A percentile compares a stretch with the other conserved stretches of the same genome.
phyloP scores from a whole-genome alignment of 192 early-diverging fungal genomes.

The Backusella australiensis region DNA sequence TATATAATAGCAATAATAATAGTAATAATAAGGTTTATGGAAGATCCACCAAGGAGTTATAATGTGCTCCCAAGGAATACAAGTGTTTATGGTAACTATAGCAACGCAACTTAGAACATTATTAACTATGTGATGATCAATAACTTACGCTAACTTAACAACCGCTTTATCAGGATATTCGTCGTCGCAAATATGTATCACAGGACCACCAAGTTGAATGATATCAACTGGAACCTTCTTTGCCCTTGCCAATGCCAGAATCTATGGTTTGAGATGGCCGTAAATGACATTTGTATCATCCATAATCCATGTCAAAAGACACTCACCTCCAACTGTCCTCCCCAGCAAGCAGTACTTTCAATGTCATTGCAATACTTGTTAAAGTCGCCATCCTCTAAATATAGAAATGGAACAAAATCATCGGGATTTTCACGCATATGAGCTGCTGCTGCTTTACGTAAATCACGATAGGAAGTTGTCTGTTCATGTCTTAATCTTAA shows the following conservation, averaged over 20 bases:
- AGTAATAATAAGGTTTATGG: neutral
- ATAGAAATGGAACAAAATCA: constrained; percentile 91
- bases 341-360: constrained; percentile 86
- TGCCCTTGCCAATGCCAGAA: constrained; percentile 74
- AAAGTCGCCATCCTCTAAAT: constrained; percentile 80
- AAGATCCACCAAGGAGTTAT: constrained; percentile 75
- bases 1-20: neutral
- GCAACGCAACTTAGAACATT: no score
- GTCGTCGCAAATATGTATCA: constrained; percentile 81
- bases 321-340: constrained; percentile 86
- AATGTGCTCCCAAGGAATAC: constrained; percentile 95
- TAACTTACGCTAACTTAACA: constrained; percentile 71
- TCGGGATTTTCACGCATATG: constrained; percentile 80
- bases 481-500: constrained; percentile 51
- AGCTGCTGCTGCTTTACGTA: constrained; percentile 71
- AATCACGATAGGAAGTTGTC: constrained; percentile 54
- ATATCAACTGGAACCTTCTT: constrained; percentile 79
- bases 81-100: constrained; percentile 82
- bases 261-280: constrained; percentile 38
- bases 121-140: neutral
- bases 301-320: neutral
- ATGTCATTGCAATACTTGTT: constrained; percentile 73
- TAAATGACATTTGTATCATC: neutral
- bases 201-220: constrained; percentile 78
- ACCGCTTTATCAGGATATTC: constrained; percentile 53